phyloP scores from a whole-genome alignment of 2,329 filamentous ascomycete species.

The Trichoderma atrobrunneum region DNA sequence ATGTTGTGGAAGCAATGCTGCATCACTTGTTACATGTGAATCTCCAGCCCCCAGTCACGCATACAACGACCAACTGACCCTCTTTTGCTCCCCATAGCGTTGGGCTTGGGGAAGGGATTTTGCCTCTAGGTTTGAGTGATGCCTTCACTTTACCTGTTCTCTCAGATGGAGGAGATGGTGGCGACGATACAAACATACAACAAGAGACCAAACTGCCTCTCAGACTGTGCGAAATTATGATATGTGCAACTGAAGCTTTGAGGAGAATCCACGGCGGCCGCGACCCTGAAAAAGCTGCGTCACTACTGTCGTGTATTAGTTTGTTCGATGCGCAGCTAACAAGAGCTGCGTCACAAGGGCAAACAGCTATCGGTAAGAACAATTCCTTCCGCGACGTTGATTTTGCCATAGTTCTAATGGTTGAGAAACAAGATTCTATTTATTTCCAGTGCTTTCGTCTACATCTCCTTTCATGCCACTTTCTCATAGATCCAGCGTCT shows the following conservation, averaged over 20 bases:
- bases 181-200: background rate
- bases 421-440: background rate
- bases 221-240: conserved; percentile 10
- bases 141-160: background rate
- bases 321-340: conserved; percentile 5
- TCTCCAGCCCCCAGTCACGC: conserved; percentile 18
- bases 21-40: conserved; percentile 31
- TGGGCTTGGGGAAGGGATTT: conserved; percentile 4
- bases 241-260: conserved; percentile 8
- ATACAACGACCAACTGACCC: background rate
- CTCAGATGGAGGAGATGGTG: background rate
- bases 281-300: background rate
- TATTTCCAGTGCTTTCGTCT: conserved; percentile 2
- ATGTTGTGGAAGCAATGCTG: conserved; percentile 13
- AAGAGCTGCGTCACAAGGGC: background rate
- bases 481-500: background rate
- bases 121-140: conserved; percentile 5
- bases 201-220: background rate
- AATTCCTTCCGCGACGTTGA: background rate
- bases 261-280: background rate
- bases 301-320: conserved; percentile 2
- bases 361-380: background rate
- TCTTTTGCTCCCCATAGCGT: background rate
- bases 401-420: background rate
- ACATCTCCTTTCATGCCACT: conserved; percentile 7